These are phyloP conservation scores for Fomitopsis serialis DNA, from an alignment of 768 basidiomycete species.

Conservation along the genomic window DNA sequence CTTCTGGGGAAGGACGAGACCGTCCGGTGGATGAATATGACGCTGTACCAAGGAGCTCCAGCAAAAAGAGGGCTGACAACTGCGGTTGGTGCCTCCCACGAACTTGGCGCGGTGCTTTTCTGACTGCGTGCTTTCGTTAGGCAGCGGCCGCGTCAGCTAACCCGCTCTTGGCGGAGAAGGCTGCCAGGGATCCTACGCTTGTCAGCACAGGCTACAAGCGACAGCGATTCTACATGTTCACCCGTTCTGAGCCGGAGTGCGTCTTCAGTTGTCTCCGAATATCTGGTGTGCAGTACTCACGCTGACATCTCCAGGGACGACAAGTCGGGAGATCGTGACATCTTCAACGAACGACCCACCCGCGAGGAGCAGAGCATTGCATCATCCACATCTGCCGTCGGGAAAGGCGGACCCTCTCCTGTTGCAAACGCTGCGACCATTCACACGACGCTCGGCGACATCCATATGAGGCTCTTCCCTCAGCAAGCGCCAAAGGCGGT, in stretches of 20 bases:
- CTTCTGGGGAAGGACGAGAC: slow-evolving; percentile 93
- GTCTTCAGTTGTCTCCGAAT: slow-evolving; percentile 24
- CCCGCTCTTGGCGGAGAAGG: slow-evolving; percentile 86
- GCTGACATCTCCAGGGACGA: slow-evolving; percentile 50
- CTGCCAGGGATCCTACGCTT: slow-evolving; percentile 81
- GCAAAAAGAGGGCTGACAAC: slow-evolving; percentile 83
- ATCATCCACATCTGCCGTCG: slow-evolving; percentile 42
- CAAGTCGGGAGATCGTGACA: slow-evolving; percentile 86
- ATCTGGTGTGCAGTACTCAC: not conserved
- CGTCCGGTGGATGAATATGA: slow-evolving; percentile 82
- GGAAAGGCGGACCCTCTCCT: slow-evolving; percentile 56
- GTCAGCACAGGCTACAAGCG: slow-evolving; percentile 93
- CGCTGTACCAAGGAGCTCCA: slow-evolving; percentile 91
- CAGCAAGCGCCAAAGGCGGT: slow-evolving; percentile 91
- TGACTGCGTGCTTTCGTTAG: slow-evolving; percentile 28
- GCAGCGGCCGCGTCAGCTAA: slow-evolving; percentile 97
- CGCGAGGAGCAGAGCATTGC: slow-evolving; percentile 93
- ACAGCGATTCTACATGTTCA: slow-evolving; percentile 92
- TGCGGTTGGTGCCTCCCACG: slow-evolving; percentile 41
- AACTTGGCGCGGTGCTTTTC: too few relatives aligned
- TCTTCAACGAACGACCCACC: slow-evolving; percentile 97
- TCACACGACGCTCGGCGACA: slow-evolving; percentile 94
- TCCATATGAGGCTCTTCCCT: slow-evolving; percentile 85
- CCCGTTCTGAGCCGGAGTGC: slow-evolving; percentile 84
- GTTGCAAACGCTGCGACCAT: slow-evolving; percentile 81